Evolutionary conservation across 2,329 filamentous ascomycete species (phyloP).

Genomic region (Cytospora leucostoma): DNA sequence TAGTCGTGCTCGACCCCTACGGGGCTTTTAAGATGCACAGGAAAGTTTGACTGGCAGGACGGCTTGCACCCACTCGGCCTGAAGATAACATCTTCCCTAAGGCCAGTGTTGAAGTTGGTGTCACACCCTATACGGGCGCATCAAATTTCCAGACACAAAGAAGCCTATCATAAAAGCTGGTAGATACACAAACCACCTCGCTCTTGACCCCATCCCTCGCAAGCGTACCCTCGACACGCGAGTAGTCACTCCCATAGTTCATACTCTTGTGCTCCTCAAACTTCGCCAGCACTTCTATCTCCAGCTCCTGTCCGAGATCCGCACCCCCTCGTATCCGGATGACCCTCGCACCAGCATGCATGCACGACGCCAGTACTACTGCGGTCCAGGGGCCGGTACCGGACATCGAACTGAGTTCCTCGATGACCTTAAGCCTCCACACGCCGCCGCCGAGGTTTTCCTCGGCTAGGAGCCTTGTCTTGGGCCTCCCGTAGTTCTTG

Average conservation of each 20-base stretch:
- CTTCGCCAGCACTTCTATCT: conserved; percentile 64
- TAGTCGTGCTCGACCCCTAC: too few relatives aligned
- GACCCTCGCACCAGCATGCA: conserved; percentile 84
- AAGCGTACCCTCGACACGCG: conserved; percentile 38
- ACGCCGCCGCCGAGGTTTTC: conserved; percentile 76
- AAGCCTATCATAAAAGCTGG: conserved; percentile 75
- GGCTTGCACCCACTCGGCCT: neutral
- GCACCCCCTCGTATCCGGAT: conserved; percentile 45
- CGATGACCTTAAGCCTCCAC: conserved; percentile 75
- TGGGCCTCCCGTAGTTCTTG: conserved; percentile 43
- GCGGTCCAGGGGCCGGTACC: conserved; percentile 35
- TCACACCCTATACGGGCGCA: neutral
- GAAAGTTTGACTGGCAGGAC: too few relatives aligned
- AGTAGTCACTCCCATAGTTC: conserved; percentile 86
- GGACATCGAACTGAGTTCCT: conserved; percentile 19
- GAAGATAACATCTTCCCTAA: neutral
- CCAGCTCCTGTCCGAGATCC: conserved; percentile 48
- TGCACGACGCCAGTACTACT: conserved; percentile 73
- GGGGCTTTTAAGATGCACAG: too few relatives aligned
- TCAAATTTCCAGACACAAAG: conserved; percentile 64
- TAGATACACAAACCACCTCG: conserved; percentile 59
- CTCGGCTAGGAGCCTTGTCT: conserved; percentile 60
- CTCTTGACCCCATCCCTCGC: conserved; percentile 31
- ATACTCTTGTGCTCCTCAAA: conserved; percentile 91
- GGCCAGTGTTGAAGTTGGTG: neutral